phyloP scores from a whole-genome alignment of 768 basidiomycete species.

The Thelephora aurantiotincta region DNA sequence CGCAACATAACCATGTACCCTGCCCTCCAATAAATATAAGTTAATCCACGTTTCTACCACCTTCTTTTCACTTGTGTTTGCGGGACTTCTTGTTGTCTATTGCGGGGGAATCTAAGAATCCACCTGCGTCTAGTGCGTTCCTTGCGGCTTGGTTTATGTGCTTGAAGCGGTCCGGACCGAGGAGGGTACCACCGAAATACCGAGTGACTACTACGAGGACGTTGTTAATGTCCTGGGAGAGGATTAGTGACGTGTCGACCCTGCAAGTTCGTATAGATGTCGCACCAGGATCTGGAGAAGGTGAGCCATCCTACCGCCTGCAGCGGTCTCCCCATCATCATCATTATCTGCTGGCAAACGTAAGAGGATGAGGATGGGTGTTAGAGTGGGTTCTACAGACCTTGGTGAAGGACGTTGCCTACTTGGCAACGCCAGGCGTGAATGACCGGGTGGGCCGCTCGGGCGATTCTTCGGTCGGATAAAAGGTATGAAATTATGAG shows the following conservation, averaged over 20 bases:
- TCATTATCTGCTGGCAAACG: slow-evolving; percentile 55
- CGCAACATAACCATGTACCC: no score
- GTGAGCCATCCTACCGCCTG: slow-evolving; percentile 82
- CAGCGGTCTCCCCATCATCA: slow-evolving; percentile 89
- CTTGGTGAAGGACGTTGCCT: slow-evolving; percentile 58
- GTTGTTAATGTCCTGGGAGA: slow-evolving; percentile 57
- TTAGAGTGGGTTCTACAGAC: slow-evolving; percentile 17
- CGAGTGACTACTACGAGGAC: slow-evolving; percentile 88
- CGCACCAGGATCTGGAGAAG: slow-evolving; percentile 76
- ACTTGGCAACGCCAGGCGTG: slow-evolving; percentile 73
- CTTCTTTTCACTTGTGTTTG: slow-evolving; percentile 3
- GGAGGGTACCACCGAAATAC: slow-evolving; percentile 84
- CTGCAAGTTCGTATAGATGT: background rate
- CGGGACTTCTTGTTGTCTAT: slow-evolving; percentile 1
- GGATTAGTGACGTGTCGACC: background rate
- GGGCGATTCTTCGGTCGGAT: slow-evolving; percentile 57
- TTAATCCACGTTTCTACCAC: background rate
- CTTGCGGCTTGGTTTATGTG: slow-evolving; percentile 95
- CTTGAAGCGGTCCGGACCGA: slow-evolving; percentile 81
- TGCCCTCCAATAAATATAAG: background rate
- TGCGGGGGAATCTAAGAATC: slow-evolving; percentile 54
- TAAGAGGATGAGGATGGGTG: background rate
- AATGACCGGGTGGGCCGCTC: slow-evolving; percentile 68
- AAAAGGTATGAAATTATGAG: slow-evolving; percentile 50
- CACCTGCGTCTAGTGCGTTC: slow-evolving; percentile 78